A percentile compares a stretch with the other conserved stretches of the same genome.
Conservation (phyloP, 345 rosid species). For the Eucalyptus pauciflora region DNA sequence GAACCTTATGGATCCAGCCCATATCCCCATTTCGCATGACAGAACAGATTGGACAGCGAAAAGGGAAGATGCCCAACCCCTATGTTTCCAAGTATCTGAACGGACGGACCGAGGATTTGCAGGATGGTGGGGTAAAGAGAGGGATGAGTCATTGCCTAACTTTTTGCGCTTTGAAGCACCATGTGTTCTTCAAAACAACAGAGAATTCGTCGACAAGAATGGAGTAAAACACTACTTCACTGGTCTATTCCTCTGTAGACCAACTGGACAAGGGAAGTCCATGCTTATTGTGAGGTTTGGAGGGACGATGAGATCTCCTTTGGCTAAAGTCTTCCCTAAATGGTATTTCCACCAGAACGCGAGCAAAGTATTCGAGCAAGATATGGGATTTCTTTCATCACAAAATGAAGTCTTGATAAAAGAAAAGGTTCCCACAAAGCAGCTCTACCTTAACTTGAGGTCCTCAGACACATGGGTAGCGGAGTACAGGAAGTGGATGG, state of each 20-base stretch:
- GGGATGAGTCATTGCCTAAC: conserved; percentile 29
- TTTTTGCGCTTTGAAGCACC: conserved; percentile 74
- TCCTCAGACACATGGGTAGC: conserved; percentile 91
- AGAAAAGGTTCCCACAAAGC: conserved; percentile 80
- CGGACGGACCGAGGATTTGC: conserved; percentile 71
- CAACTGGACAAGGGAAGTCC: conserved; percentile 93
- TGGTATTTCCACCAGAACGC: conserved; percentile 92
- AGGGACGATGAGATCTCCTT: conserved; percentile 39
- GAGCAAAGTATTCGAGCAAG: conserved; percentile 84
- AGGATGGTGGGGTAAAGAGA: conserved; percentile 84
- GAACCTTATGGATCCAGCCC: conserved; percentile 98
- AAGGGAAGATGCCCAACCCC: conserved; percentile 85
- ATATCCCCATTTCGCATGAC: conserved; percentile 87
- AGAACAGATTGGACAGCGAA: conserved; percentile 79
- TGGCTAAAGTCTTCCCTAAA: conserved; percentile 44
- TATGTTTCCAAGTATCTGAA: conserved; percentile 63
- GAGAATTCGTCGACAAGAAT: conserved; percentile 46
- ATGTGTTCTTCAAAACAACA: conserved; percentile 64
- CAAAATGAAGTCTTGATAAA: conserved; percentile 73
- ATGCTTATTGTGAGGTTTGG: conserved; percentile 94
- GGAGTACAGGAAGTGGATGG: conserved; percentile 97
- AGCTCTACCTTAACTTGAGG: conserved; percentile 58
- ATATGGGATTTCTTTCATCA: conserved; percentile 90
- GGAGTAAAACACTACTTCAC: conserved; percentile 68
- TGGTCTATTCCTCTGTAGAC: conserved; percentile 82